Conservation (phyloP, 2,329 filamentous ascomycete species). For the Ceratocystis destructans region DNA sequence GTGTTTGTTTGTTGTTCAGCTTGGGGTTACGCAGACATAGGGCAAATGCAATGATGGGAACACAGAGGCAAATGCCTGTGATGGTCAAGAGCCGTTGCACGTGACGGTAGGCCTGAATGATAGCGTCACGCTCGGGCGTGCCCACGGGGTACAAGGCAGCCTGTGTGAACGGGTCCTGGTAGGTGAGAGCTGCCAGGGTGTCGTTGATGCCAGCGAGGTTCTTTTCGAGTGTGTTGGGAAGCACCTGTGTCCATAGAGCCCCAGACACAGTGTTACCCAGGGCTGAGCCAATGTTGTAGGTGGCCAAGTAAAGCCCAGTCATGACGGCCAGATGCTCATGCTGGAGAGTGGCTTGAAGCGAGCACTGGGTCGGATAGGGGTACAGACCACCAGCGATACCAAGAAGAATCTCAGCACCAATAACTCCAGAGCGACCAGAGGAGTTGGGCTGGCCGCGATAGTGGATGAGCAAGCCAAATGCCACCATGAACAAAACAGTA, state of each 20-base stretch:
- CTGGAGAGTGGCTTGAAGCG: constrained; percentile 30
- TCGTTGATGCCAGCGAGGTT: constrained; percentile 29
- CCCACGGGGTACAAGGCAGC: constrained; percentile 29
- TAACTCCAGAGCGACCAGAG: constrained; percentile 40
- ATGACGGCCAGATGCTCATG: constrained; percentile 48
- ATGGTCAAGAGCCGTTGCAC: constrained; percentile 36
- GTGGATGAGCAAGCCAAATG: constrained; percentile 50
- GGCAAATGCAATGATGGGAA: constrained; percentile 35
- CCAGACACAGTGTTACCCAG: constrained; percentile 47
- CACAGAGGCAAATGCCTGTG: constrained; percentile 35
- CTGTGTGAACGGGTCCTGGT: constrained; percentile 28
- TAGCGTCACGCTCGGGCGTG: constrained; percentile 31
- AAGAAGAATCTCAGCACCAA: constrained; percentile 48
- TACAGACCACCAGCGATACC: constrained; percentile 53
- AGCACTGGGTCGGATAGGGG: constrained; percentile 36
- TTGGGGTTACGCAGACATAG: constrained; percentile 33
- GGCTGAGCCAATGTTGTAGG: constrained; percentile 49
- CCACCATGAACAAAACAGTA: constrained; percentile 47
- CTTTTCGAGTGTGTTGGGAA: constrained; percentile 33
- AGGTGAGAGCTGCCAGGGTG: constrained; percentile 28
- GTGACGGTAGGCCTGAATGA: constrained; percentile 34
- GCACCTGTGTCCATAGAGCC: constrained; percentile 47
- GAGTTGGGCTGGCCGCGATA: constrained; percentile 40
- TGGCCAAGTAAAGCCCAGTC: constrained; percentile 48
- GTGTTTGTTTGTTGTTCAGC: constrained; percentile 33